These are phyloP conservation scores for Plantago coronopus DNA, from an alignment of 305 asterid species.

Conservation along the genomic window DNA sequence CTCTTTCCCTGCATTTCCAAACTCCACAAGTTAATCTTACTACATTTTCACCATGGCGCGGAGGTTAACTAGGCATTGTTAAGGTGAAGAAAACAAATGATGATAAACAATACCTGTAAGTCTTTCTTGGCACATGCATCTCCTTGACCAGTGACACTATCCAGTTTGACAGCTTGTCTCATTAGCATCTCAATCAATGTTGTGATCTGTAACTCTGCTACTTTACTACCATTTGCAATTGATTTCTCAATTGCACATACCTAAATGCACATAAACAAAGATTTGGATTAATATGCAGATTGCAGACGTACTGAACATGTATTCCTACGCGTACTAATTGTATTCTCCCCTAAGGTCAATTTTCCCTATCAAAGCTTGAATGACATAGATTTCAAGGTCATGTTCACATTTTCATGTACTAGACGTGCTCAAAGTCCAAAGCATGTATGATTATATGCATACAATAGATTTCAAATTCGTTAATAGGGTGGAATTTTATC, in stretches of 20 bases:
- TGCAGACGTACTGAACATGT: neutral
- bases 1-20: conserved; percentile 38
- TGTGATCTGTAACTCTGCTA: conserved; percentile 58
- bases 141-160: conserved; percentile 40
- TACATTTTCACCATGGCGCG: too few species aligned
- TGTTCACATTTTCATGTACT: too few species aligned
- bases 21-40: too few species aligned
- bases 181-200: conserved; percentile 66
- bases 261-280: conserved; percentile 17
- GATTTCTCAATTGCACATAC: conserved; percentile 58
- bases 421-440: too few species aligned
- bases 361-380: too few species aligned
- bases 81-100: neutral
- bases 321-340: neutral
- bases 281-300: neutral
- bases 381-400: too few species aligned
- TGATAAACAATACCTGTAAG: conserved; percentile 24
- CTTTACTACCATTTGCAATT: conserved; percentile 51
- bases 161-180: conserved; percentile 65
- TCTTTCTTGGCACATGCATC: conserved; percentile 47
- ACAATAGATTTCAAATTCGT: too few species aligned
- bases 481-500: too few species aligned
- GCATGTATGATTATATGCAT: too few species aligned
- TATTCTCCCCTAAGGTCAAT: too few species aligned
- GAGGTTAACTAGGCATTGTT: neutral